phyloP scores from a whole-genome alignment of 2,329 filamentous ascomycete genomes.

The Cladosporium austrohemisphaericum region DNA sequence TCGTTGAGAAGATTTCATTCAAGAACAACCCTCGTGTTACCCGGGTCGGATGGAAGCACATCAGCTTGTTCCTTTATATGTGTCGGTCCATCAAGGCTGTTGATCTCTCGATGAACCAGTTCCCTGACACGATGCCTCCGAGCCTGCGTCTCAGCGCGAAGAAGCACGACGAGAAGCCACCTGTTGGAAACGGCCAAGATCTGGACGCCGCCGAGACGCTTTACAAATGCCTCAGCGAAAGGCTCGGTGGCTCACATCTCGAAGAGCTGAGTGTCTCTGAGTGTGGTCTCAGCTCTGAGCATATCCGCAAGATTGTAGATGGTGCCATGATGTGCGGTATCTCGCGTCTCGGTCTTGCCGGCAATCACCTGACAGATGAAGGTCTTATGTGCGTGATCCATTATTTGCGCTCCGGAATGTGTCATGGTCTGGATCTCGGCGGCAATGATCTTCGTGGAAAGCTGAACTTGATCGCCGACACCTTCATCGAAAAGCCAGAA shows the following conservation, averaged over 20 bases:
- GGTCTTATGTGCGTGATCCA: slow-evolving; percentile 71
- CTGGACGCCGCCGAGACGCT: slow-evolving; percentile 63
- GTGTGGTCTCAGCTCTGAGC: slow-evolving; percentile 66
- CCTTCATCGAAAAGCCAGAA: slow-evolving; percentile 41
- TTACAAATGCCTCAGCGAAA: slow-evolving; percentile 69
- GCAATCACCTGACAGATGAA: slow-evolving; percentile 71
- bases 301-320: slow-evolving; percentile 74
- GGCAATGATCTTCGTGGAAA: slow-evolving; percentile 66
- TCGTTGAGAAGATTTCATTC: slow-evolving; percentile 80
- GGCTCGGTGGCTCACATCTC: slow-evolving; percentile 69
- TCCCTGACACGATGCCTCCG: slow-evolving; percentile 53
- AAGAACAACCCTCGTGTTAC: slow-evolving; percentile 87
- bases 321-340: slow-evolving; percentile 76
- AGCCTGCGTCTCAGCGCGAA: slow-evolving; percentile 21
- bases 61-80: slow-evolving; percentile 85
- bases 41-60: slow-evolving; percentile 83
- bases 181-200: slow-evolving; percentile 29
- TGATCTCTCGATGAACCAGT: slow-evolving; percentile 79
- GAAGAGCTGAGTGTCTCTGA: slow-evolving; percentile 82
- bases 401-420: slow-evolving; percentile 72
- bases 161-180: slow-evolving; percentile 19
- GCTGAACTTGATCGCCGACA: slow-evolving; percentile 47
- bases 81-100: slow-evolving; percentile 80
- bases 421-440: slow-evolving; percentile 83
- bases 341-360: slow-evolving; percentile 74